A percentile compares a stretch with the other conserved stretches of the same genome.
These are phyloP conservation scores for Penicillium bovifimosum DNA, from an alignment of 495 filamentous ascomycete genomes.

Conservation along the genomic window DNA sequence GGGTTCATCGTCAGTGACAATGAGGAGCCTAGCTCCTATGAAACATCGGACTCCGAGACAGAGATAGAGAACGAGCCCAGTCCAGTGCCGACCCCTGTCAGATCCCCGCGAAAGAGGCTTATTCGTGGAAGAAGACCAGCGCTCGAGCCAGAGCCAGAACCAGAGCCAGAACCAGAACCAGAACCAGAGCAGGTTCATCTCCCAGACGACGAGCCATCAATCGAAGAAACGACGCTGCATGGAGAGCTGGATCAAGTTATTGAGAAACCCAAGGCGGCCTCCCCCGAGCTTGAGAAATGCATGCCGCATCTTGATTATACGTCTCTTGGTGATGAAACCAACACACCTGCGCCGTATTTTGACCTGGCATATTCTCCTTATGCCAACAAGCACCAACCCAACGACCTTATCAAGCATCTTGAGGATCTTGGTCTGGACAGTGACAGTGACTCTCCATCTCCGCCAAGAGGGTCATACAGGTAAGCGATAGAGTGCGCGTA, in stretches of 20 bases:
- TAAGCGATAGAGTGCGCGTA: constrained; percentile 11
- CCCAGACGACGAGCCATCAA: constrained; percentile 8
- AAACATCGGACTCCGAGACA: constrained; percentile 21
- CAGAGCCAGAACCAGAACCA: constrained; percentile 17
- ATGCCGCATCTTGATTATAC: too few relatives aligned
- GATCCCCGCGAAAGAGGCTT: constrained; percentile 27
- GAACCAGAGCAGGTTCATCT: constrained; percentile 14
- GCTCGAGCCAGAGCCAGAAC: constrained; percentile 15
- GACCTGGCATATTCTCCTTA: not conserved
- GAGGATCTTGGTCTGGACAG: constrained; percentile 19
- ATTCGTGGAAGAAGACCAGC: constrained; percentile 32
- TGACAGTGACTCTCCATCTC: constrained; percentile 20
- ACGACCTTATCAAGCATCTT: constrained; percentile 11
- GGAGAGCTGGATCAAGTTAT: not conserved
- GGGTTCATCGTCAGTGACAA: constrained; percentile 47
- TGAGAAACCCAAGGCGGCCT: not conserved
- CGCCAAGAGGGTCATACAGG: constrained; percentile 18
- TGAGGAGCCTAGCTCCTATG: constrained; percentile 38
- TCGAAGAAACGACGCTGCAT: not conserved
- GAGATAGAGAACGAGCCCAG: constrained; percentile 29
- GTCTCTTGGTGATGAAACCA: too few relatives aligned
- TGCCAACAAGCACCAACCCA: constrained; percentile 3
- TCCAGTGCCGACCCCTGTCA: constrained; percentile 22
- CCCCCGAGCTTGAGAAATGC: not conserved
- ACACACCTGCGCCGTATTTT: not conserved